phyloP scores from a whole-genome alignment of 495 filamentous ascomycete genomes.

The Aspergillus nanangensis region DNA sequence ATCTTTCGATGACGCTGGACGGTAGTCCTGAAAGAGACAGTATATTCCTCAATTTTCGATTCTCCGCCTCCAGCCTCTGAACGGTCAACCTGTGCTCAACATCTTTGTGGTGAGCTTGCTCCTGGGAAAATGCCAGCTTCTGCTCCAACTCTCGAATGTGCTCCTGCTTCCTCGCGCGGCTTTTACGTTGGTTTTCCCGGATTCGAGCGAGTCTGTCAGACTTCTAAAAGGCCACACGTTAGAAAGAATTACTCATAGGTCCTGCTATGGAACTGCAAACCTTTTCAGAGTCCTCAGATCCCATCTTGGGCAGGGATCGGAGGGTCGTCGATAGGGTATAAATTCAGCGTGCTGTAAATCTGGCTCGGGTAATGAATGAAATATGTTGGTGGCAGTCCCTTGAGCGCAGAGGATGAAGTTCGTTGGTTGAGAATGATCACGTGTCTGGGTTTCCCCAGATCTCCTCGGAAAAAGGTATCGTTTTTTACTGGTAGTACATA shows the following conservation, averaged over 20 bases:
- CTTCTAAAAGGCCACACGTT: constrained; percentile 12
- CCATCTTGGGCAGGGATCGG: not conserved
- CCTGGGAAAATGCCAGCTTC: constrained; percentile 56
- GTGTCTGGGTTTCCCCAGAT: too few relatives aligned
- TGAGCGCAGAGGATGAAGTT: too few relatives aligned
- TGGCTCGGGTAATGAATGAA: too few relatives aligned
- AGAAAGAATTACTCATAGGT: not conserved
- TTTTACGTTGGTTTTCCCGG: constrained; percentile 80
- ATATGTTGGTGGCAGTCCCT: too few relatives aligned
- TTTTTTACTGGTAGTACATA: too few relatives aligned
- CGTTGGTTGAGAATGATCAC: too few relatives aligned
- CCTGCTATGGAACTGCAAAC: too few relatives aligned
- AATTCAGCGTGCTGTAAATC: too few relatives aligned
- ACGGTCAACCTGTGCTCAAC: constrained; percentile 30
- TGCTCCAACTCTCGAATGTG: constrained; percentile 68
- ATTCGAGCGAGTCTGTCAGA: constrained; percentile 37
- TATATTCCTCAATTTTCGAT: constrained; percentile 25
- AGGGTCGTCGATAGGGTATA: too few relatives aligned
- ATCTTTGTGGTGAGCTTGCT: constrained; percentile 28
- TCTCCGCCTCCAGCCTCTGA: constrained; percentile 38
- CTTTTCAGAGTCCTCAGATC: not conserved
- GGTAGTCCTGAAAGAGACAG: constrained; percentile 25
- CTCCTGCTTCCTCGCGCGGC: constrained; percentile 70
- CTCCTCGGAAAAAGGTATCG: too few relatives aligned
- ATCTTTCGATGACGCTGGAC: constrained; percentile 21